These are phyloP conservation scores for Monocercomonoides exilis DNA, from an alignment of 78 protist species.

Conservation along the genomic window DNA sequence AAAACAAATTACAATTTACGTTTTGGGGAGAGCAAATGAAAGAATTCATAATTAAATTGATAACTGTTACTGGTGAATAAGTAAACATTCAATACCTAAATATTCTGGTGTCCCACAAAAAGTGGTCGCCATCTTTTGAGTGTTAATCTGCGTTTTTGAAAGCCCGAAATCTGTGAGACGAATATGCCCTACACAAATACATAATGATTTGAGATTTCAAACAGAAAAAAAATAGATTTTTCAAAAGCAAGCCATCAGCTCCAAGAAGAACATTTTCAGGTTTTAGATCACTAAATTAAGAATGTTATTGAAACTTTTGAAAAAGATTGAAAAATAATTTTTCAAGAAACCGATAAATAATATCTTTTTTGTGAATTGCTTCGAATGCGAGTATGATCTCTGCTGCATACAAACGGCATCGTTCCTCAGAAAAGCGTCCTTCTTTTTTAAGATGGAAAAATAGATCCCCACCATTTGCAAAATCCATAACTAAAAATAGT, in stretches of 20 bases:
- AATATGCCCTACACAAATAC: constrained; percentile 55
- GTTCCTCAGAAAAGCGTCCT: constrained; percentile 47
- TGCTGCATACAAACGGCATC: constrained; percentile 72
- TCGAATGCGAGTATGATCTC: constrained; percentile 71
- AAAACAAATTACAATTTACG: too few species aligned
- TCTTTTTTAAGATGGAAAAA: constrained; percentile 72
- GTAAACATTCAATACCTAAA: constrained; percentile 59
- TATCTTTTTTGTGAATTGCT: constrained; percentile 60
- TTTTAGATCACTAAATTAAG: constrained; percentile 63
- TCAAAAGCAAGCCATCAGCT: constrained; percentile 15
- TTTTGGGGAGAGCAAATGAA: too few species aligned
- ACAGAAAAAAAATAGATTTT: not conserved
- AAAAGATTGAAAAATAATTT: not conserved
- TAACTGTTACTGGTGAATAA: too few species aligned
- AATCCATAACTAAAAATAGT: constrained; percentile 86
- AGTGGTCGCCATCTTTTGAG: constrained; percentile 51
- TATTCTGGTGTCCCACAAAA: constrained; percentile 98
- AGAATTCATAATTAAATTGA: too few species aligned
- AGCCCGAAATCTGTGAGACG: constrained; percentile 91
- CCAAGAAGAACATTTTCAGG: constrained; percentile 92
- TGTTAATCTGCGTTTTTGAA: constrained; percentile 57
- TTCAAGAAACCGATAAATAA: constrained; percentile 40
- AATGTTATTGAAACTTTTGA: not conserved
- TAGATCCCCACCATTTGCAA: constrained; percentile 85
- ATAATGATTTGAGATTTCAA: not conserved